Evolutionary conservation across 805 yeast genomes (phyloP).

Genomic region (Priceomyces melissophilus): DNA sequence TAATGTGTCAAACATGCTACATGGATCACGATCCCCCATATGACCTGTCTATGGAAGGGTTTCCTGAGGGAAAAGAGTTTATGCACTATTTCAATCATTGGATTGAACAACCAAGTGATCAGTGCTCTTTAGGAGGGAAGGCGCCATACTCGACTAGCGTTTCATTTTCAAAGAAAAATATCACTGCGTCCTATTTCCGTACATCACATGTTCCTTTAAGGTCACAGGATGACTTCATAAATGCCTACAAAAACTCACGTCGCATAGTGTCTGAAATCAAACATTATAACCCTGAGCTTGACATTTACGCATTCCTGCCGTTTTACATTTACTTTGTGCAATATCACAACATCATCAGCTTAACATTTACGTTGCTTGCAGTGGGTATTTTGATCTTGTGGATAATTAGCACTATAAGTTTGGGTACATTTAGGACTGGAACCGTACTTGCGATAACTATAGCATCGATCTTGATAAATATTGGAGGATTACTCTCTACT

Average conservation of each 20-base stretch:
- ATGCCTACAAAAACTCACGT: constrained; percentile 69
- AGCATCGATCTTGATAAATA: constrained; percentile 59
- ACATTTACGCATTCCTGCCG: constrained; percentile 86
- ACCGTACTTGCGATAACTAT: constrained; percentile 56
- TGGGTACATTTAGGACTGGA: constrained; percentile 69
- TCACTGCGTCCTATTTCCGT: constrained; percentile 68
- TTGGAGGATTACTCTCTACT: constrained; percentile 76
- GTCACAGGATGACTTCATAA: constrained; percentile 80
- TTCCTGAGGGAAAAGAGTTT: constrained; percentile 72
- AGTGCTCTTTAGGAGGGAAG: constrained; percentile 93
- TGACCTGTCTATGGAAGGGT: constrained; percentile 72
- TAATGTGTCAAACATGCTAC: constrained; percentile 74
- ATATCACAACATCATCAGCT: constrained; percentile 60
- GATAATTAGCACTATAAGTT: constrained; percentile 48
- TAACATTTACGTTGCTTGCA: constrained; percentile 53
- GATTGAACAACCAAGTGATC: constrained; percentile 81
- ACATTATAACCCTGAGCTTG: constrained; percentile 34
- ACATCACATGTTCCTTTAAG: constrained; percentile 75
- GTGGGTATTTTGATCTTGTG: constrained; percentile 55
- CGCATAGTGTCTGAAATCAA: constrained; percentile 61
- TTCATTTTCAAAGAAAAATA: constrained; percentile 33
- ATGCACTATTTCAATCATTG: constrained; percentile 71
- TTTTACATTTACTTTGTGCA: constrained; percentile 93
- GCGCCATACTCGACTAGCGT: constrained; percentile 79
- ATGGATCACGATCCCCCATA: constrained; percentile 57